A percentile compares a stretch with the other conserved stretches of the same genome.
These are phyloP conservation scores for Magnolia kwangsiensis DNA, from an alignment of 164 flowering plant species.

Conservation along the genomic window DNA sequence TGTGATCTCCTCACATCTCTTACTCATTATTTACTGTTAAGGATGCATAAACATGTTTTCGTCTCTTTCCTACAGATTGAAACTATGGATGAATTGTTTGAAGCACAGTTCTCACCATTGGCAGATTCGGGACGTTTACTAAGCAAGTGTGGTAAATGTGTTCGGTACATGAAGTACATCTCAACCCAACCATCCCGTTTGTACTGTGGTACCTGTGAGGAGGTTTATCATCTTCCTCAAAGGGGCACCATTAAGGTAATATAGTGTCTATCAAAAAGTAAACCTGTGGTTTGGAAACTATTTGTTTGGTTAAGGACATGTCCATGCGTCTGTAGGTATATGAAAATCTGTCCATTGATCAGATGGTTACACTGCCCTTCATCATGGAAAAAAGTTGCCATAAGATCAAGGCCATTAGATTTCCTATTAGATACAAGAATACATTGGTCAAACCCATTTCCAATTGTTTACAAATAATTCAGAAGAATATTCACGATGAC, in stretches of 20 bases:
- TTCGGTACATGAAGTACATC: constrained; percentile 88
- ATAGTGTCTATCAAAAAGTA: not conserved
- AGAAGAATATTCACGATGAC: too few relatives aligned
- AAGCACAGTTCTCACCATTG: constrained; percentile 92
- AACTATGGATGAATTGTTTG: constrained; percentile 90
- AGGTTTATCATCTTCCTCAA: constrained; percentile 90
- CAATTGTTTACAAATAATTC: too few relatives aligned
- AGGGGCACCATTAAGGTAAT: constrained; percentile 83
- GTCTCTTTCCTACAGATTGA: constrained; percentile 57
- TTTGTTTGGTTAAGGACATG: not conserved
- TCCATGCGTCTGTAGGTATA: not conserved
- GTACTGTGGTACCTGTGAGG: constrained; percentile 87
- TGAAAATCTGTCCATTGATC: not conserved
- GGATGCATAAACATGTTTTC: not conserved
- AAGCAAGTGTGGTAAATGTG: constrained; percentile 96
- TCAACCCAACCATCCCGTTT: constrained; percentile 71
- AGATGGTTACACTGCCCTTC: not conserved
- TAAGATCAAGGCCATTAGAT: too few relatives aligned
- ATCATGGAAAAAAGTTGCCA: not conserved
- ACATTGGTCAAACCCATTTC: too few relatives aligned
- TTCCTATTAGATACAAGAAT: too few relatives aligned
- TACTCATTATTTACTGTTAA: not conserved
- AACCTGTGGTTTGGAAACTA: not conserved
- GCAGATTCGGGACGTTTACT: constrained; percentile 85
- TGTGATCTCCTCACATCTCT: not conserved